These are phyloP conservation scores for Mortierella polycephala DNA, from an alignment of 371 early-diverging fungal genomes.

Conservation along the genomic window DNA sequence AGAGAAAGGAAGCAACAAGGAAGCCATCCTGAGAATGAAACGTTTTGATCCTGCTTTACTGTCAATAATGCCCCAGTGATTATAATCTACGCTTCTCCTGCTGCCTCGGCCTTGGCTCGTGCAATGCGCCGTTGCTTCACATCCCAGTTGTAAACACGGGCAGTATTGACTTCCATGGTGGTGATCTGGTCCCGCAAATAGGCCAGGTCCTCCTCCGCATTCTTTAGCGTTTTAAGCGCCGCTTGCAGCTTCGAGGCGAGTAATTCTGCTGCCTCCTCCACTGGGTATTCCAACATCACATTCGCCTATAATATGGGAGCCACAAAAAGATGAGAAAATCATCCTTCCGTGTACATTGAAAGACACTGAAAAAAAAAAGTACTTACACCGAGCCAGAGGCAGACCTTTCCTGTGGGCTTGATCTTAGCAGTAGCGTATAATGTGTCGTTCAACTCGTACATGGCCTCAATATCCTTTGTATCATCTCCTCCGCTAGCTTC, in stretches of 20 bases:
- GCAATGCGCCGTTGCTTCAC: slow-evolving; percentile 86
- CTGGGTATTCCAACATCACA: slow-evolving; percentile 95
- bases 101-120: slow-evolving; percentile 47
- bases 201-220: slow-evolving; percentile 91
- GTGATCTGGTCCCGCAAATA: slow-evolving; percentile 96
- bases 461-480: slow-evolving; percentile 74
- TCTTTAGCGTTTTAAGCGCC: slow-evolving; percentile 76
- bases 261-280: slow-evolving; percentile 89
- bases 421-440: slow-evolving; percentile 89
- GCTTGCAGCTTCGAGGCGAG: slow-evolving; percentile 78
- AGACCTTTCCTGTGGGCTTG: slow-evolving; percentile 80
- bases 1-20: too few relatives aligned
- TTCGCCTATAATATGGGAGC: slow-evolving; percentile 76
- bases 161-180: slow-evolving; percentile 98
- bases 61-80: neutral
- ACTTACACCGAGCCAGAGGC: slow-evolving; percentile 95
- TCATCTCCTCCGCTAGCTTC: slow-evolving; percentile 71
- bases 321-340: neutral
- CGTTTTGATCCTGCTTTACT: too few relatives aligned
- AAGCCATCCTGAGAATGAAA: too few relatives aligned
- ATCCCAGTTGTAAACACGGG: slow-evolving; percentile 97
- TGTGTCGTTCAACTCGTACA: slow-evolving; percentile 95
- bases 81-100: slow-evolving; percentile 9
- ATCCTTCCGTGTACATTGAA: too few relatives aligned
- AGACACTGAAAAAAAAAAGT: neutral